These are phyloP conservation scores for Linnemannia schmuckeri DNA, from an alignment of 192 early-diverging fungal species.

Conservation along the genomic window DNA sequence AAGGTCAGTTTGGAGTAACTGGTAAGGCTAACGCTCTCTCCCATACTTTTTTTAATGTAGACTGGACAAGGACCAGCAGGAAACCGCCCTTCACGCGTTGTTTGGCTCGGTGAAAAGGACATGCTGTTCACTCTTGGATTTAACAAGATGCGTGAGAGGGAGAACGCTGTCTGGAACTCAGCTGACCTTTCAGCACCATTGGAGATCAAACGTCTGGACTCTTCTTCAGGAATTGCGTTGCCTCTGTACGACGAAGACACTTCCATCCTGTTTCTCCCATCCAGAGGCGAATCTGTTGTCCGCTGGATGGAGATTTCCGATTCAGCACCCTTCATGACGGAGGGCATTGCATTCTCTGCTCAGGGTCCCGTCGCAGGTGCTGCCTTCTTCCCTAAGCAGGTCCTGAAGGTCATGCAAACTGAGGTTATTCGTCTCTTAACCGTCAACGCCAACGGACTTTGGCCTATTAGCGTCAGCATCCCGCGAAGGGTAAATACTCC, in stretches of 20 bases:
- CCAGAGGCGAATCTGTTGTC: slow-evolving; percentile 74
- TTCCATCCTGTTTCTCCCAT: slow-evolving; percentile 76
- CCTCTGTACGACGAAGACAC: slow-evolving; percentile 90
- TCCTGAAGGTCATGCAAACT: slow-evolving; percentile 78
- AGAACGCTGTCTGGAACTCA: slow-evolving; percentile 84
- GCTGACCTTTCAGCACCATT: slow-evolving; percentile 72
- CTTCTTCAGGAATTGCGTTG: slow-evolving; percentile 75
- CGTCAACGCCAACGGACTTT: slow-evolving; percentile 68
- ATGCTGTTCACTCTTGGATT: slow-evolving; percentile 81
- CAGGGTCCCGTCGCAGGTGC: slow-evolving; percentile 67
- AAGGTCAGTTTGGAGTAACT: not conserved
- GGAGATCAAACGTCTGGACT: slow-evolving; percentile 70
- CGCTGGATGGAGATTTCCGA: slow-evolving; percentile 75
- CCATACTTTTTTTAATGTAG: slow-evolving; percentile 15
- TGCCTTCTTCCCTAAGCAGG: slow-evolving; percentile 75
- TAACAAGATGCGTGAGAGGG: slow-evolving; percentile 74
- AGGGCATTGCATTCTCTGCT: slow-evolving; percentile 60
- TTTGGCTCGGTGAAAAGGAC: slow-evolving; percentile 78
- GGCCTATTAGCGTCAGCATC: slow-evolving; percentile 78
- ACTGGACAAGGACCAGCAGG: slow-evolving; percentile 68
- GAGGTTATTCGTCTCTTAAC: slow-evolving; percentile 76
- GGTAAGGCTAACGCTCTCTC: slow-evolving; percentile 62
- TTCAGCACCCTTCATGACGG: slow-evolving; percentile 59
- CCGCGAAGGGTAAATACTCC: slow-evolving; percentile 68
- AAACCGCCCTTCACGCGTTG: slow-evolving; percentile 71